Evolutionary conservation across 805 yeast species (phyloP).

Genomic region (Pichia pseudocactophila): DNA sequence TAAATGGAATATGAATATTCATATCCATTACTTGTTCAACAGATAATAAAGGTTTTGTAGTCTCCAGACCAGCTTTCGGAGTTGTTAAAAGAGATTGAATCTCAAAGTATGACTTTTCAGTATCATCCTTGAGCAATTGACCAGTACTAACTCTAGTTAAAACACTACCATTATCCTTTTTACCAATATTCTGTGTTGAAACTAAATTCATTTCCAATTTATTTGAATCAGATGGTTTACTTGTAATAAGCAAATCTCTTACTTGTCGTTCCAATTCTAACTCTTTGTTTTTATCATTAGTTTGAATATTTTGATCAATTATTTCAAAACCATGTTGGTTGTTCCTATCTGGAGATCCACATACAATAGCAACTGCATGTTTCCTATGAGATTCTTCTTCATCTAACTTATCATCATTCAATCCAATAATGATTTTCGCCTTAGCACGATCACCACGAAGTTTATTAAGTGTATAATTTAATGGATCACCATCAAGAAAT

Average conservation of each 20-base stretch:
- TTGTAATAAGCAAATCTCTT: constrained; percentile 26
- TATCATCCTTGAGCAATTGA: constrained; percentile 9
- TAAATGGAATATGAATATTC: constrained; percentile 69
- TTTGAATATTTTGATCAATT: constrained; percentile 3
- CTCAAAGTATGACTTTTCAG: constrained; percentile 21
- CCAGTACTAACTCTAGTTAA: constrained; percentile 10
- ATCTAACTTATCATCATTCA: constrained; percentile 17
- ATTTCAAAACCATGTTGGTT: neutral
- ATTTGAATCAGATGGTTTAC: constrained; percentile 10
- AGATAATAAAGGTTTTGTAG: constrained; percentile 12
- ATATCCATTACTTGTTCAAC: constrained; percentile 35
- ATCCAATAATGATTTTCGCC: constrained; percentile 16
- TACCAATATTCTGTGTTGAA: constrained; percentile 5
- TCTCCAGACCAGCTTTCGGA: constrained; percentile 18
- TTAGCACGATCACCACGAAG: constrained; percentile 53
- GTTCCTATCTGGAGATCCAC: constrained; percentile 10
- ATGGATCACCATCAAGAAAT: constrained; percentile 57
- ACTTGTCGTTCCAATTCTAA: constrained; percentile 25
- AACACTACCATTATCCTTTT: constrained; percentile 7
- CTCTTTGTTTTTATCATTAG: constrained; percentile 22
- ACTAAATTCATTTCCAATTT: constrained; percentile 11
- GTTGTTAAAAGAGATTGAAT: constrained; percentile 22
- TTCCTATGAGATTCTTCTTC: constrained; percentile 10
- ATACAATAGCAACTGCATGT: constrained; percentile 14
- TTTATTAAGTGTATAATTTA: constrained; percentile 64